Percentiles rank a stretch among this genome's conserved stretches.
These are phyloP conservation scores for Moringa oleifera DNA, from an alignment of 345 rosid species.

Conservation along the genomic window DNA sequence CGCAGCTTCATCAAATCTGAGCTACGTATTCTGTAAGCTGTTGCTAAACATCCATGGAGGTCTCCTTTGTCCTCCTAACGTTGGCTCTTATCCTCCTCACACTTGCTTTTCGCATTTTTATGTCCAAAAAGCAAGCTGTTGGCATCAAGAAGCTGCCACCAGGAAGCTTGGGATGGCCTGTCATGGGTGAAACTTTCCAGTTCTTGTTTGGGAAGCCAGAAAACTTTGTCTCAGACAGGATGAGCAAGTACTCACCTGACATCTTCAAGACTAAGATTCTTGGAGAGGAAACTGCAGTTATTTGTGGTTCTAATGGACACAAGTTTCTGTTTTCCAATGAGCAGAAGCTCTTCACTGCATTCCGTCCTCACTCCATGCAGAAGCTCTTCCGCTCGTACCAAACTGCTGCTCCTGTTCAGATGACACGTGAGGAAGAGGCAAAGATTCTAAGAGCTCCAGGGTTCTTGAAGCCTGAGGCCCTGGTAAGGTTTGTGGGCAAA, in stretches of 20 bases:
- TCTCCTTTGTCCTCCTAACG: constrained; percentile 4
- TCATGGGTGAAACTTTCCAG: constrained; percentile 39
- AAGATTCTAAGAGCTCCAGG: constrained; percentile 31
- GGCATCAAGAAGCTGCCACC: constrained; percentile 39
- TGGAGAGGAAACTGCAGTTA: constrained; percentile 23
- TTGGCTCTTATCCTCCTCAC: neutral
- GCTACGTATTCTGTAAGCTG: no score
- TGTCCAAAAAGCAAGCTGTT: neutral
- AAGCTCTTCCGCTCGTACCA: constrained; percentile 37
- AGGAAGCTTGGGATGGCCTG: constrained; percentile 59
- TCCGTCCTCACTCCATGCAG: constrained; percentile 41
- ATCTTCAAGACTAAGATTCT: constrained; percentile 31
- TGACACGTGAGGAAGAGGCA: constrained; percentile 28
- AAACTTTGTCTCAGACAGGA: constrained; percentile 31
- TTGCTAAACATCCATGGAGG: constrained; percentile 20
- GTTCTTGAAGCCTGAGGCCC: constrained; percentile 37
- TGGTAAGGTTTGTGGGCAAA: constrained; percentile 19
- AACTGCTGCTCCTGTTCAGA: constrained; percentile 29
- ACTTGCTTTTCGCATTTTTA: neutral
- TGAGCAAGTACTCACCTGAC: constrained; percentile 18
- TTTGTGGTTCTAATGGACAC: constrained; percentile 33
- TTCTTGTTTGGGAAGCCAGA: constrained; percentile 43
- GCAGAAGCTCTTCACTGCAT: constrained; percentile 27
- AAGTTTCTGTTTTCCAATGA: constrained; percentile 43
- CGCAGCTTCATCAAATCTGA: no score